Evolutionary conservation across 306 rosid species (phyloP).

Genomic region (Dicorynia guianensis): DNA sequence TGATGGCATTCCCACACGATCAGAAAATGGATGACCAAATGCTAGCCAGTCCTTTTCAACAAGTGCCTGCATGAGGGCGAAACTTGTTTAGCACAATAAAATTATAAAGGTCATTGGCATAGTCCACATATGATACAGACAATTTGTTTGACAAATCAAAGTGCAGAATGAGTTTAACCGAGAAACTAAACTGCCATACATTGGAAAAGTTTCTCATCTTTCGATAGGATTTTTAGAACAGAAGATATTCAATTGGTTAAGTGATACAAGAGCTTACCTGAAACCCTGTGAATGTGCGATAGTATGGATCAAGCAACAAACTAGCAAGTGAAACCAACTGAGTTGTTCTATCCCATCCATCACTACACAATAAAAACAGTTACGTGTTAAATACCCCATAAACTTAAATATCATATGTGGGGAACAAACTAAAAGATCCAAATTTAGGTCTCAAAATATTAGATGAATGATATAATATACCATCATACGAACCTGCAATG

Average conservation of each 20-base stretch:
- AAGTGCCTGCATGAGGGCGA: slow-evolving; percentile 71
- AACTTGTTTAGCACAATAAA: slow-evolving; percentile 28
- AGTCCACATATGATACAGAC: slow-evolving; percentile 19
- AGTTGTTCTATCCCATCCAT: slow-evolving; percentile 99
- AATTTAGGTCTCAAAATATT: slow-evolving; percentile 28
- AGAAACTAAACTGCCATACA: slow-evolving; percentile 18
- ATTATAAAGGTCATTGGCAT: slow-evolving; percentile 22
- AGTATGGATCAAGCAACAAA: slow-evolving; percentile 94
- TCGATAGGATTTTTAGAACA: slow-evolving; percentile 3
- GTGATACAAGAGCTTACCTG: slow-evolving; percentile 66
- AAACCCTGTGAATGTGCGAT: slow-evolving; percentile 88
- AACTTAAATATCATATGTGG: neutral
- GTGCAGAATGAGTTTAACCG: slow-evolving; percentile 24
- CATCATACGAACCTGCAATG: slow-evolving; percentile 86
- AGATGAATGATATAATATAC: slow-evolving; percentile 26
- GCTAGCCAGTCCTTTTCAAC: slow-evolving; percentile 98
- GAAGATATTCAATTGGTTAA: slow-evolving; percentile 34
- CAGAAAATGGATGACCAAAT: slow-evolving; percentile 96
- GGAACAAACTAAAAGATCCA: slow-evolving; percentile 5
- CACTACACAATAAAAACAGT: slow-evolving; percentile 59
- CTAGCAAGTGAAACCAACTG: slow-evolving; percentile 92
- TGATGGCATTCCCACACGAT: slow-evolving; percentile 77
- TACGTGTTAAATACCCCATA: slow-evolving; percentile 27
- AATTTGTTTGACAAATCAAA: neutral
- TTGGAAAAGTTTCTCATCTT: slow-evolving; percentile 7